phyloP scores from a whole-genome alignment of 2,329 filamentous ascomycete genomes.

The Venturiaceae sp. region DNA sequence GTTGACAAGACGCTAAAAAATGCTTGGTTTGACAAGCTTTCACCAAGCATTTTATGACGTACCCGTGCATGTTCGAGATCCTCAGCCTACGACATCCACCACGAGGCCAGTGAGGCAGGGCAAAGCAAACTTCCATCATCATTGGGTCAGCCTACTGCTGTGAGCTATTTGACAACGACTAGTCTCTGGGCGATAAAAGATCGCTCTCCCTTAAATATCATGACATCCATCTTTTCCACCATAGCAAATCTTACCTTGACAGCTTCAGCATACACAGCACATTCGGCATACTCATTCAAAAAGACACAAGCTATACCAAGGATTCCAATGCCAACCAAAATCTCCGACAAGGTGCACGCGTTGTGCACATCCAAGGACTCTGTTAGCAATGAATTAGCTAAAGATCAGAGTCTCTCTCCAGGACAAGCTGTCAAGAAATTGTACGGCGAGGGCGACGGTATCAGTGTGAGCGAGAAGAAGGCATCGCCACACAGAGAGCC shows the following conservation, averaged over 20 bases:
- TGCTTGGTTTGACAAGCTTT: neutral
- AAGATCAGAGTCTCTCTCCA: conserved; percentile 43
- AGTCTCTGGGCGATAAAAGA: neutral
- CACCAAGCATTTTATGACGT: neutral
- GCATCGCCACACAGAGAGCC: conserved; percentile 11
- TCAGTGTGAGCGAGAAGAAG: conserved; percentile 17
- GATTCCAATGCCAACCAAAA: conserved; percentile 3
- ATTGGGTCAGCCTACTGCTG: neutral
- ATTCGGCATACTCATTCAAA: neutral
- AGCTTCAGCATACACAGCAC: neutral
- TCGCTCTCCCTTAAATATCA: neutral
- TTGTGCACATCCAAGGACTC: conserved; percentile 7
- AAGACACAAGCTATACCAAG: neutral
- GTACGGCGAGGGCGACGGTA: conserved; percentile 30
- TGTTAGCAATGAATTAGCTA: conserved; percentile 29
- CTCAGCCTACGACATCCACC: neutral
- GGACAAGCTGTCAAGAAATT: conserved; percentile 46
- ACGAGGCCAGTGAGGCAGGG: neutral
- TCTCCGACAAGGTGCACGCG: conserved; percentile 1
- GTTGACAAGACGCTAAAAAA: no score
- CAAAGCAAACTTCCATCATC: no score
- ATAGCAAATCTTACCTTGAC: neutral
- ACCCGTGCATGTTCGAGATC: neutral
- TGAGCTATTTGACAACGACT: neutral
- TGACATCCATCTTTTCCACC: neutral